Evolutionary conservation across 495 filamentous ascomycete genomes (phyloP).

Genomic region (Penicillium roqueforti): DNA sequence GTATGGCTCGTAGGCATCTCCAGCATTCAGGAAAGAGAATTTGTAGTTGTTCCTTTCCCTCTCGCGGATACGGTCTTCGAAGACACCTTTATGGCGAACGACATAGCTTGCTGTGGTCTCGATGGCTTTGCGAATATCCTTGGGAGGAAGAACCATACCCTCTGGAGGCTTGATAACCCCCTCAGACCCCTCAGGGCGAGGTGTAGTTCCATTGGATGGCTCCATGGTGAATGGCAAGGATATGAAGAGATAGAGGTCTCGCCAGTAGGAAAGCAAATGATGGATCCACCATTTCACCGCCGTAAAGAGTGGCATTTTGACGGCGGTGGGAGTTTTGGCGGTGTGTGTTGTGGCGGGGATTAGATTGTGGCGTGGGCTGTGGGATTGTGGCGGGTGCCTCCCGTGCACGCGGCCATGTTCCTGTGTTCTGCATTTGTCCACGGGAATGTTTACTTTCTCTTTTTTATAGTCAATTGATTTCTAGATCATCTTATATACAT

Average conservation of each 20-base stretch:
- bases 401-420: too few species aligned
- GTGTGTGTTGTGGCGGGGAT: too few species aligned
- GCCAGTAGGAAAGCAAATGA: not conserved
- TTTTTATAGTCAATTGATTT: not conserved
- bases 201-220: conserved; percentile 55
- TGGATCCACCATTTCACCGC: not conserved
- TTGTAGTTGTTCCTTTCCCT: conserved; percentile 84
- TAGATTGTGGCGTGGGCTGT: too few species aligned
- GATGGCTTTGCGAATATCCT: conserved; percentile 74
- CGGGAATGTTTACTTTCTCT: conserved; percentile 4
- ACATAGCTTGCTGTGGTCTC: conserved; percentile 98
- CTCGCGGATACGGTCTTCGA: conserved; percentile 85
- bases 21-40: conserved; percentile 79
- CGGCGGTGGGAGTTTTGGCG: not conserved
- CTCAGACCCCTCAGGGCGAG: conserved; percentile 42
- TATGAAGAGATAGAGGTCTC: conserved; percentile 7
- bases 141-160: conserved; percentile 80
- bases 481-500: not conserved
- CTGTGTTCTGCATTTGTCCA: too few species aligned
- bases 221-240: conserved; percentile 34
- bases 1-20: conserved; percentile 82
- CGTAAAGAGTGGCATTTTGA: not conserved
- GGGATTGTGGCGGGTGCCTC: too few species aligned
- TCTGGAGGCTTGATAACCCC: conserved; percentile 66
- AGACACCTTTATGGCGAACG: conserved; percentile 70